Conservation (phyloP, 805 yeast genomes). For the Metschnikowia koreensis region DNA sequence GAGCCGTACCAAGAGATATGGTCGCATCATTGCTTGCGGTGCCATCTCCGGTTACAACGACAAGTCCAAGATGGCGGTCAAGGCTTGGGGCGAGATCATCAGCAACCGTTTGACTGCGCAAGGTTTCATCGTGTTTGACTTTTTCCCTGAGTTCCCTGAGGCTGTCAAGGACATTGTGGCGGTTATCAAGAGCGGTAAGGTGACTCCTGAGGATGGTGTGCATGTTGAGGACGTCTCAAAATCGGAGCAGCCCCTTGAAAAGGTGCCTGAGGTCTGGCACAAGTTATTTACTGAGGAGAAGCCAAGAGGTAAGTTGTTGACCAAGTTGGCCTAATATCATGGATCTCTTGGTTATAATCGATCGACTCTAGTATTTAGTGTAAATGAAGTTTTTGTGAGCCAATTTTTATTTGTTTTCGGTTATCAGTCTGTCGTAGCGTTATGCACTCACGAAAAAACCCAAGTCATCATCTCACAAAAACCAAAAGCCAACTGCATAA, state of each 20-base stretch:
- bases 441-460: neutral
- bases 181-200: constrained; percentile 41
- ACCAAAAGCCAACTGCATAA: neutral
- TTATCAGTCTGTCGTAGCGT: no score
- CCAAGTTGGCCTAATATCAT: constrained; percentile 10
- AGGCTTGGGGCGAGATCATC: constrained; percentile 44
- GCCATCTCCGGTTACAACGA: constrained; percentile 59
- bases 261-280: constrained; percentile 18
- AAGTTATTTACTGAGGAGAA: constrained; percentile 19
- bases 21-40: constrained; percentile 59
- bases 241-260: constrained; percentile 21
- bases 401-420: no score
- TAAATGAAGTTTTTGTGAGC: no score
- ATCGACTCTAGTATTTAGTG: no score
- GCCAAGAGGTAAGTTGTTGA: constrained; percentile 20
- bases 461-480: neutral
- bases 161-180: constrained; percentile 35
- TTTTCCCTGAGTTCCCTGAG: constrained; percentile 32
- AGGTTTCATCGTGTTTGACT: constrained; percentile 55
- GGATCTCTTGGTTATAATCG: no score
- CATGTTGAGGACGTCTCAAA: constrained; percentile 42
- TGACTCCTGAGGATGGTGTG: constrained; percentile 33
- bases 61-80: constrained; percentile 31
- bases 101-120: constrained; percentile 49
- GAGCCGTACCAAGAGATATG: constrained; percentile 35